Evolutionary conservation across 2,329 filamentous ascomycete species (phyloP).

Genomic region (Penicillium brevicompactum): DNA sequence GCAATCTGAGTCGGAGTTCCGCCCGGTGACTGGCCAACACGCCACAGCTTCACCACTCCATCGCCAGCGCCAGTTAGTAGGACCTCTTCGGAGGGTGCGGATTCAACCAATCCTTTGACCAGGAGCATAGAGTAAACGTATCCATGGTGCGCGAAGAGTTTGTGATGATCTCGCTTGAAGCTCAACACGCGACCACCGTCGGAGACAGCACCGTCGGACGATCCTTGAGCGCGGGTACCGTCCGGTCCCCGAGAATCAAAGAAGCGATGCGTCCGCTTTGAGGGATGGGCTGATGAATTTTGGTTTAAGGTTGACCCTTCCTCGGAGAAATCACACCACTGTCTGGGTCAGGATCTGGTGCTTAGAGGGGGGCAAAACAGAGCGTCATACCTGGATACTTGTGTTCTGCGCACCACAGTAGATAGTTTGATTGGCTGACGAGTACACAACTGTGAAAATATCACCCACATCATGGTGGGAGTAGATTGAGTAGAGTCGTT

Average conservation of each 20-base stretch:
- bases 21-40: constrained; percentile 61
- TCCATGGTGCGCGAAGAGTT: constrained; percentile 89
- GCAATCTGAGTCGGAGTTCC: constrained; percentile 72
- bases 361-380: not conserved
- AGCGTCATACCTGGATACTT: constrained; percentile 67
- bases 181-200: constrained; percentile 70
- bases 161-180: constrained; percentile 77
- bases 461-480: constrained; percentile 93
- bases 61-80: constrained; percentile 91
- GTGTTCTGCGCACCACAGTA: constrained; percentile 95
- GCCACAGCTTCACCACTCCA: constrained; percentile 94
- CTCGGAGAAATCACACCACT: constrained; percentile 76
- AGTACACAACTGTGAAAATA: constrained; percentile 93
- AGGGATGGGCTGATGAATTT: constrained; percentile 70
- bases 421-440: constrained; percentile 73
- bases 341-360: constrained; percentile 19
- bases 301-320: constrained; percentile 64
- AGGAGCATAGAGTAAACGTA: constrained; percentile 97
- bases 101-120: constrained; percentile 70
- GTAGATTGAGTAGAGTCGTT: constrained; percentile 83
- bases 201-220: constrained; percentile 54
- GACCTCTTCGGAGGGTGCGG: constrained; percentile 69
- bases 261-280: constrained; percentile 79
- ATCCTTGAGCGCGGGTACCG: constrained; percentile 74
- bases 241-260: constrained; percentile 90